Evolutionary conservation across 495 filamentous ascomycete genomes (phyloP).

Genomic region (Extremus antarcticus): DNA sequence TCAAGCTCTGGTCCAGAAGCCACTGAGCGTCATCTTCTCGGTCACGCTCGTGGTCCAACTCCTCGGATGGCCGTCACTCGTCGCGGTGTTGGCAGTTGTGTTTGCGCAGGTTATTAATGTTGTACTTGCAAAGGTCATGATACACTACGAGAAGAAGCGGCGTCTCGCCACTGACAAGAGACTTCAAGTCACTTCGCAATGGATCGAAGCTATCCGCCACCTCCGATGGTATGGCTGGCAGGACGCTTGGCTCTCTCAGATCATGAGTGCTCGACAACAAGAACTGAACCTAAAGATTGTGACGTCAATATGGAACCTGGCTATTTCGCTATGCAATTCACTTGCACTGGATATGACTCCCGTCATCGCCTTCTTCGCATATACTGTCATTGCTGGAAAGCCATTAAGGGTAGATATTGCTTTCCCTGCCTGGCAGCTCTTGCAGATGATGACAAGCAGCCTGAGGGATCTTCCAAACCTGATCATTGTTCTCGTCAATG

Average conservation of each 20-base stretch:
- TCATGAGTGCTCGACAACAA: slow-evolving; percentile 56
- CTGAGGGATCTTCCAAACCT: slow-evolving; percentile 60
- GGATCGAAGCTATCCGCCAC: slow-evolving; percentile 74
- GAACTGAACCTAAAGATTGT: slow-evolving; percentile 59
- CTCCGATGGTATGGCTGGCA: slow-evolving; percentile 85
- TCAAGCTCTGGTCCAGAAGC: slow-evolving; percentile 51
- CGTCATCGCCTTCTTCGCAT: slow-evolving; percentile 66
- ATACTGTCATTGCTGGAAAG: slow-evolving; percentile 54
- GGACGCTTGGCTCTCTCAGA: slow-evolving; percentile 59
- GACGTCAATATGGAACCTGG: slow-evolving; percentile 47
- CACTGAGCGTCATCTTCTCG: slow-evolving; percentile 57
- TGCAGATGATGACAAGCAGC: slow-evolving; percentile 56
- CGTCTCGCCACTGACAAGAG: slow-evolving; percentile 58
- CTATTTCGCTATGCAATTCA: slow-evolving; percentile 50
- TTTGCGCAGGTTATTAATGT: slow-evolving; percentile 54
- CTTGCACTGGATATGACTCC: slow-evolving; percentile 62
- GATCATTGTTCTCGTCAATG: slow-evolving; percentile 61
- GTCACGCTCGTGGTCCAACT: slow-evolving; percentile 60
- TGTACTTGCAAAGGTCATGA: slow-evolving; percentile 46
- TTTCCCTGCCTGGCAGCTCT: slow-evolving; percentile 72
- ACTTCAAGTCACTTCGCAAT: slow-evolving; percentile 64
- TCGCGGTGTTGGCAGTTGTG: slow-evolving; percentile 56
- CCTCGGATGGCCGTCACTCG: slow-evolving; percentile 66
- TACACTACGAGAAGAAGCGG: slow-evolving; percentile 53
- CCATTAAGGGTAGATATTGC: slow-evolving; percentile 63